Base-by-base conservation (phyloP, 78 protist genomes). In the Chrysochromulina tobinii region DNA sequence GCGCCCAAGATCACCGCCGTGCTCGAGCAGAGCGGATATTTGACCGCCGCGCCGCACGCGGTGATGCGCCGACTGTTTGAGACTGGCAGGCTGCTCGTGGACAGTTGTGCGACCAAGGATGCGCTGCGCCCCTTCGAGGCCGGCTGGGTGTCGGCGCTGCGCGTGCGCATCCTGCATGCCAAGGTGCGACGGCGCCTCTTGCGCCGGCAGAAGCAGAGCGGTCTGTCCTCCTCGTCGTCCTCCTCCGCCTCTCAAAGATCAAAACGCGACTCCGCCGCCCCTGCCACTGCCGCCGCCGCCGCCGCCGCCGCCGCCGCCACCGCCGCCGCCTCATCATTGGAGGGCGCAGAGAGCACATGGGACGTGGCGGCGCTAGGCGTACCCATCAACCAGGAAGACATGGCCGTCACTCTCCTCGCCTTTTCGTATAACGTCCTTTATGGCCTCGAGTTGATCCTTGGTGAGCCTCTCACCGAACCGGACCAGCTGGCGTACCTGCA, bases 161-260 rank as follows among this genome's bases (percentile, higher is more conserved):
- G 92, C 7, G 92, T 89, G 25, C 83, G 92, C 50, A 6, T 38
- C 38, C 87, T 89, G 50, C 92, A 89, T 21, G 86, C 66, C 23
- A 12, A 6, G n/a, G 92, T 89, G 48, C 38, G 92, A 48, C 2
- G 87, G 69, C 85, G 92, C 54, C 66, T 89, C 50, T 14, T 7
- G 54, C 55, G 51, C 21, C 18, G 23, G 23, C 8, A 21, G 38
- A 38, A 38, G 38, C 38, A 38, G 38, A 38, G 38, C 38, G 38
- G 38, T 38, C 38, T 38, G 38, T 38, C 38, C 38, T 38, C 38
- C 38, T 38, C 38, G 38, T 38, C 38, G 38, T 38, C 38, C 38
- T 38, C 38, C 38, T 38, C 38, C 38, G 38, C 38, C 38, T 38
- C 38, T 38, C 38, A 38, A 38, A 38, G 38, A 0, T 38, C 38